Percentiles rank a stretch among this genome's conserved stretches.
Conservation (phyloP, 176 grass and related monocot genomes). For the Metroxylon sagu region DNA sequence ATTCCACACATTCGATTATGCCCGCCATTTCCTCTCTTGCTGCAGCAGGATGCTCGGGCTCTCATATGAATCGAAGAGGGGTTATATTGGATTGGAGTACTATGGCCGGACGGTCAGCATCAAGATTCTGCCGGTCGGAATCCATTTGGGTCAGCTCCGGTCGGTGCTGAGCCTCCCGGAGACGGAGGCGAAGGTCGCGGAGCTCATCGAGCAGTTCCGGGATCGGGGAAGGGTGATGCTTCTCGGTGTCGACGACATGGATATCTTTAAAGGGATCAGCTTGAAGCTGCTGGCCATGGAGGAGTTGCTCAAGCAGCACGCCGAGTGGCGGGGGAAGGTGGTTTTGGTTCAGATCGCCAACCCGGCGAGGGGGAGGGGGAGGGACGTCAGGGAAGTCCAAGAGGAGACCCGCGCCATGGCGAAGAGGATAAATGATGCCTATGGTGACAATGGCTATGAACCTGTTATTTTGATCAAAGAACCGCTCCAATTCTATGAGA, state of each 20-base stretch:
- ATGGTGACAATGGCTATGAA: constrained; percentile 50
- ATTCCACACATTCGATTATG: constrained; percentile 97
- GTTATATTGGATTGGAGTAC: constrained; percentile 96
- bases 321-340: constrained; percentile 74
- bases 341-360: constrained; percentile 93
- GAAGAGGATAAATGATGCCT: constrained; percentile 67
- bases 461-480: constrained; percentile 72
- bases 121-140: constrained; percentile 95
- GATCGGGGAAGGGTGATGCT: constrained; percentile 56
- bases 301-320: constrained; percentile 68
- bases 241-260: constrained; percentile 94
- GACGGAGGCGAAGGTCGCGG: constrained; percentile 52
- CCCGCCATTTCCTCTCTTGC: constrained; percentile 95
- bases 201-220: constrained; percentile 65
- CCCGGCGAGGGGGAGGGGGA: constrained; percentile 59
- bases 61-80: constrained; percentile 91
- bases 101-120: constrained; percentile 93
- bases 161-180: constrained; percentile 54
- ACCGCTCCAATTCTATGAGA: constrained; percentile 54
- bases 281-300: constrained; percentile 92
- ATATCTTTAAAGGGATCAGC: constrained; percentile 97
- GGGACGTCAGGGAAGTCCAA: constrained; percentile 63
- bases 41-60: constrained; percentile 96
- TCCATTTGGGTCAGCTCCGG: constrained; percentile 88
- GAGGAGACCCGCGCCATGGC: constrained; percentile 62